Evolutionary conservation across 495 filamentous ascomycete genomes (phyloP).

Genomic region (Cercophora samala): DNA sequence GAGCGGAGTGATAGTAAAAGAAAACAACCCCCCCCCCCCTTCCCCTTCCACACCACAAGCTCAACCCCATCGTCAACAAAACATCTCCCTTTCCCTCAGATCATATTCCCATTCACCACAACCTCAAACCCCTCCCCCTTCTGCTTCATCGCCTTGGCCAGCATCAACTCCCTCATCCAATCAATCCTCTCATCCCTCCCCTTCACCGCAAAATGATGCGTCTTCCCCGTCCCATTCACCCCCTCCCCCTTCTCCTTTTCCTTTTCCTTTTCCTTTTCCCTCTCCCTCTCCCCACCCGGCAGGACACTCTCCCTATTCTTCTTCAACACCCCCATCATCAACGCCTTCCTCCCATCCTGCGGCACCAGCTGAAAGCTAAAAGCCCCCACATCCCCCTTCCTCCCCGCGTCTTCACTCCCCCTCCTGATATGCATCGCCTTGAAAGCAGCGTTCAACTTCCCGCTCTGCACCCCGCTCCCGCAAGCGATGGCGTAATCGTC

Average conservation of each 20-base stretch:
- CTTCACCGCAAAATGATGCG: conserved; percentile 92
- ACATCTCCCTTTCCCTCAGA: conserved; percentile 42
- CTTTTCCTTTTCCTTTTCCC: conserved; percentile 5
- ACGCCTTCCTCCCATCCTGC: conserved; percentile 49
- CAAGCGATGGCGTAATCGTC: conserved; percentile 95
- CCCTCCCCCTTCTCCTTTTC: conserved; percentile 31
- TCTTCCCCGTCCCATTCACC: conserved; percentile 64
- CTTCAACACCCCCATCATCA: conserved; percentile 30
- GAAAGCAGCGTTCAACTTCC: conserved; percentile 83
- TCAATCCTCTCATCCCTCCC: conserved; percentile 86
- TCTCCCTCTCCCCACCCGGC: conserved; percentile 15
- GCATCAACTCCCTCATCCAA: conserved; percentile 98
- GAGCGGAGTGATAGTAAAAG: conserved; percentile 1
- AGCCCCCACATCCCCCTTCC: conserved; percentile 53
- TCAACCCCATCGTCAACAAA: neutral
- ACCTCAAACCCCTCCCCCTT: conserved; percentile 78
- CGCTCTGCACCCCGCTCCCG: conserved; percentile 67
- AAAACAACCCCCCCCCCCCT: neutral
- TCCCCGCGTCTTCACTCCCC: conserved; percentile 42
- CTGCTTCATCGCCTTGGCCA: conserved; percentile 82
- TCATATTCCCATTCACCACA: conserved; percentile 75
- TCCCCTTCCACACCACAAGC: too few relatives aligned
- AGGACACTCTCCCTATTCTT: conserved; percentile 44
- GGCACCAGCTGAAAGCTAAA: conserved; percentile 94
- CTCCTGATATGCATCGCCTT: conserved; percentile 72